Percentiles rank a stretch among this genome's conserved stretches.
Evolutionary conservation across 2,329 filamentous ascomycete species (phyloP).

Genomic region (Colletotrichum cordylinicola): DNA sequence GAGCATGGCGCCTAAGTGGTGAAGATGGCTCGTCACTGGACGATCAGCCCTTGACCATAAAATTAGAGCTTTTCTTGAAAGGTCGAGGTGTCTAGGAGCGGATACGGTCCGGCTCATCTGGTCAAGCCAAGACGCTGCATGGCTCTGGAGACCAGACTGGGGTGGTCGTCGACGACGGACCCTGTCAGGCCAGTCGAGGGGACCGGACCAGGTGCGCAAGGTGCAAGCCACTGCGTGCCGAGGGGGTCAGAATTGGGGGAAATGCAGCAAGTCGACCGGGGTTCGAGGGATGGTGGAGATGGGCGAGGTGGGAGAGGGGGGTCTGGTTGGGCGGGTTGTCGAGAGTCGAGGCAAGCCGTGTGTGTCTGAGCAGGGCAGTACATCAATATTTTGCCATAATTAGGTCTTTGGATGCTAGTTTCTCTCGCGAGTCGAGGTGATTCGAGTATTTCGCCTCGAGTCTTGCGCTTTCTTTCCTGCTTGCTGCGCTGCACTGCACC

Average conservation of each 20-base stretch:
- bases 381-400: conserved; percentile 24
- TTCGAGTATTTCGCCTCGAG: background rate
- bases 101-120: conserved; percentile 25
- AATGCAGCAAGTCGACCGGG: conserved; percentile 12
- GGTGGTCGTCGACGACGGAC: conserved; percentile 20
- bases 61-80: conserved; percentile 41
- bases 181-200: conserved; percentile 12
- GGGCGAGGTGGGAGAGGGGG: background rate
- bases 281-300: conserved; percentile 8
- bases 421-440: background rate
- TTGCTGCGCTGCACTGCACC: background rate
- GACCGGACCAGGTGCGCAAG: conserved; percentile 1
- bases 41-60: conserved; percentile 42
- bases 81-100: conserved; percentile 22
- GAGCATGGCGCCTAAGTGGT: conserved; percentile 49
- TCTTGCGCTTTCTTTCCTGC: background rate
- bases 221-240: conserved; percentile 24
- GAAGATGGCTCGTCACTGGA: conserved; percentile 49
- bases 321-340: conserved; percentile 18
- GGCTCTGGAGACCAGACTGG: conserved; percentile 16
- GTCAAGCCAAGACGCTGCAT: conserved; percentile 23
- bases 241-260: conserved; percentile 20
- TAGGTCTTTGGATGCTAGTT: conserved; percentile 12
- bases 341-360: conserved; percentile 11
- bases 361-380: conserved; percentile 15